phyloP scores from a whole-genome alignment of 23 red algal genomes.

The Porphyridium purpureum region DNA sequence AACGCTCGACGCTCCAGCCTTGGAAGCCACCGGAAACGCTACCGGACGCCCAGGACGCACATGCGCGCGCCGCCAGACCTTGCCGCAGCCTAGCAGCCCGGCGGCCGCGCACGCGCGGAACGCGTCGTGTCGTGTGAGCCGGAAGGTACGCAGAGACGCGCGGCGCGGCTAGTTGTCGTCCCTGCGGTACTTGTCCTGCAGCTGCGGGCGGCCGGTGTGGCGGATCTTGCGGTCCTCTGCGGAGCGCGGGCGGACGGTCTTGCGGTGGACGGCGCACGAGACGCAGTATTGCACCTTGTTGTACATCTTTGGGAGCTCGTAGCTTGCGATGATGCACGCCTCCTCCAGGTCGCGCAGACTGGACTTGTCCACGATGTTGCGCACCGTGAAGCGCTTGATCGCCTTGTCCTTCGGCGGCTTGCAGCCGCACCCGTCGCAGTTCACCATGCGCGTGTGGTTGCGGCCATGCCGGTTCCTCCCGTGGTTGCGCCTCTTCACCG shows the following conservation, averaged over 20 bases:
- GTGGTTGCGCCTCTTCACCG: constrained; percentile 78
- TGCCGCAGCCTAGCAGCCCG: too few relatives aligned
- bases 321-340: constrained; percentile 71
- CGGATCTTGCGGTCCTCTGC: constrained; percentile 25
- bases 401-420: constrained; percentile 90
- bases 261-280: constrained; percentile 92
- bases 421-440: constrained; percentile 69
- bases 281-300: constrained; percentile 92
- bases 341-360: constrained; percentile 83
- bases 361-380: constrained; percentile 85
- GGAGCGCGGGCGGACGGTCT: constrained; percentile 78
- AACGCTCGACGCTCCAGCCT: too few relatives aligned
- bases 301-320: constrained; percentile 83
- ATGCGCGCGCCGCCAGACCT: too few relatives aligned
- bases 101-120: too few relatives aligned
- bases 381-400: constrained; percentile 89
- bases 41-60: too few relatives aligned
- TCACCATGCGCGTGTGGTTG: constrained; percentile 54
- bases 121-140: too few relatives aligned
- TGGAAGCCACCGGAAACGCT: too few relatives aligned
- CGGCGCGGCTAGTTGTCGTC: too few relatives aligned
- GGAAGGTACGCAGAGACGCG: too few relatives aligned
- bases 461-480: constrained; percentile 82
- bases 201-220: constrained; percentile 19
- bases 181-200: constrained; percentile 53